Conservation (phyloP, 164 flowering plant genomes). For the Saururus chinensis region DNA sequence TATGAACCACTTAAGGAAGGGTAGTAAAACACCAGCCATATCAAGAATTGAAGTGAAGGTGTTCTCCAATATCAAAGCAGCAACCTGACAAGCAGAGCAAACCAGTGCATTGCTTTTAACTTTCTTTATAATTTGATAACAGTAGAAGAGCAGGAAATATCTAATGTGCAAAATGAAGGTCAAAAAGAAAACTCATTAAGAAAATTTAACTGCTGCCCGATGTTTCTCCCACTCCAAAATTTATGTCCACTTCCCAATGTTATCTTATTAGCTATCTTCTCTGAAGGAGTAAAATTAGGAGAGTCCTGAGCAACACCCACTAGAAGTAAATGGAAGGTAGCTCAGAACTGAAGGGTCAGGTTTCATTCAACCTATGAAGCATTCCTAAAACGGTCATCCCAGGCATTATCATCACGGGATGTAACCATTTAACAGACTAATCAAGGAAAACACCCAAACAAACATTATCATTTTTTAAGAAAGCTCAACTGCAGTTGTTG, state of each 20-base stretch:
- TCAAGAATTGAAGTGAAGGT: conserved; percentile 98
- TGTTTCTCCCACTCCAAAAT: neutral
- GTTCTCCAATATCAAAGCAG: conserved; percentile 84
- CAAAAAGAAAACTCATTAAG: neutral
- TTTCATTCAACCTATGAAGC: too few relatives aligned
- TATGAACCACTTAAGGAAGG: conserved; percentile 87
- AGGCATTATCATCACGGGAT: too few relatives aligned
- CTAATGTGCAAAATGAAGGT: neutral
- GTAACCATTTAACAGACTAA: too few relatives aligned
- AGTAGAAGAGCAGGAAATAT: neutral
- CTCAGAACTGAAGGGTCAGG: too few relatives aligned
- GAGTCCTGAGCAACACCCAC: too few relatives aligned
- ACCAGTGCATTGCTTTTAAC: neutral
- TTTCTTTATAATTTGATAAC: too few relatives aligned
- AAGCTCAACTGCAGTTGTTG: too few relatives aligned
- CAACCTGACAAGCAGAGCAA: conserved; percentile 31
- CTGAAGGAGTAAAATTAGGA: neutral
- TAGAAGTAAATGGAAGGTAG: too few relatives aligned
- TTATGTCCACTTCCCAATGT: neutral
- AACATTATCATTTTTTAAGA: too few relatives aligned
- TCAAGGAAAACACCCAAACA: too few relatives aligned
- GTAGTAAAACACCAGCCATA: conserved; percentile 93
- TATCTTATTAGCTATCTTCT: too few relatives aligned
- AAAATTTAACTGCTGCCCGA: neutral
- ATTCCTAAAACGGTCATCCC: too few relatives aligned